A percentile compares a stretch with the other conserved stretches of the same genome.
Conservation (phyloP, 129 eudicot genomes). For the Scalesia atractyloides region DNA sequence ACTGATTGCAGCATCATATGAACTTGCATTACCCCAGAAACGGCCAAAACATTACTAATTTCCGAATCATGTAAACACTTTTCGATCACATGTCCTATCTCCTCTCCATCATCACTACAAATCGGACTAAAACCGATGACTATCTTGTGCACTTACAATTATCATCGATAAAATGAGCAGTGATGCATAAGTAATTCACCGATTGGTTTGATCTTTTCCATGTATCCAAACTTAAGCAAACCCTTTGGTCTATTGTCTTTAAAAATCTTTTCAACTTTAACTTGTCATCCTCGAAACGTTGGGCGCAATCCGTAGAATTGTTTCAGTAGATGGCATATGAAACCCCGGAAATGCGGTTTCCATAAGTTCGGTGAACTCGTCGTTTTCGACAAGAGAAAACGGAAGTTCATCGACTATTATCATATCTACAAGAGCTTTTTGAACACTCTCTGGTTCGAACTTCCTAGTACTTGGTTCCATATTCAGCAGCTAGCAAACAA, state of each 20-base stretch:
- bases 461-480: conserved; percentile 1
- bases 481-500: background rate
- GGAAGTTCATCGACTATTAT: too few relatives aligned
- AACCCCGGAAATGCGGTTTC: too few relatives aligned
- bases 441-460: background rate
- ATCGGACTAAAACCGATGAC: conserved; percentile 8
- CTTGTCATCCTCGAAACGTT: too few relatives aligned
- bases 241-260: too few relatives aligned
- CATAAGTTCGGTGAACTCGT: too few relatives aligned
- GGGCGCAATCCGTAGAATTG: too few relatives aligned
- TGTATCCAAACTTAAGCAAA: background rate
- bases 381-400: background rate
- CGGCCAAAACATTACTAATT: background rate
- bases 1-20: conserved; percentile 5
- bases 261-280: too few relatives aligned
- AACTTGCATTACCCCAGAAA: conserved; percentile 3
- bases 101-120: conserved; percentile 3
- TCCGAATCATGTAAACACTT: conserved; percentile 18
- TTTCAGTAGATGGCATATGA: too few relatives aligned
- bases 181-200: conserved; percentile 14
- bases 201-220: background rate
- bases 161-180: conserved; percentile 17
- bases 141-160: conserved; percentile 2
- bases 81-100: conserved; percentile 14
- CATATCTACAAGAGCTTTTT: background rate